Evolutionary conservation across 495 filamentous ascomycete species (phyloP), one percentile per base, ranked within the genome.

Genomic region (Trichocladium antarcticum): DNA sequence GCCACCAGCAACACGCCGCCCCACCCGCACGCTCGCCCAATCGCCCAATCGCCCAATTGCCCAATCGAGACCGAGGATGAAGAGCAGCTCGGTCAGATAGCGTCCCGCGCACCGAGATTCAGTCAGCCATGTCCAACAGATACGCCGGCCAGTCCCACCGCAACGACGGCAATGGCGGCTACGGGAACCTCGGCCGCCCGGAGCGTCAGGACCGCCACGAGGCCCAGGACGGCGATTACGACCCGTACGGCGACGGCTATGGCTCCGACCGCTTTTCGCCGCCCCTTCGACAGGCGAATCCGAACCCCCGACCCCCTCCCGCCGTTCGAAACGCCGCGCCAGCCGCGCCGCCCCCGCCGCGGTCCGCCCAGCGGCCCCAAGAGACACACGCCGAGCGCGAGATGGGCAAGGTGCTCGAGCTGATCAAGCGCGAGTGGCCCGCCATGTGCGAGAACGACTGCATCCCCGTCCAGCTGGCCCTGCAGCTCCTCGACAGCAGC

Each of bases 401-500:
- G 60, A 73, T 75, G 45, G 54, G 61, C 45, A 65, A 70, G 50
- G 72, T 74, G 4, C 66, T 75, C 24, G 71, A 75, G 47, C 58
- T 85, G 41, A 94, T 97, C 55, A 80, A 89, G 61, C 70, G 75
- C 40, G 87, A 93, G 58, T 99, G 90, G 90, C 80, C 83, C 48
- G 84, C 89, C 57, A 92, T 99, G 85, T 82, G 80, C 47, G 76
- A 83, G 57, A 81, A 83, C 40, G 80, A 88, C 55, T 96, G 89
- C 62, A 77, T 95, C 36, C 92, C 92, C 16, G 85, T 97, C 3
- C 87, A 96, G 62, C 78, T 95, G 27, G 89, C 93, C 17, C 72
- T 99, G 36, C 87, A 93, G 68, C 68, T 99, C 59, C 82, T 96
- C 71, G 92, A 99, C 64, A 81, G 82, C 28, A 95, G 88, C 67